Percentiles rank a stretch among this genome's conserved stretches.
Conservation (phyloP, 768 basidiomycete species). For the Mycena crocata region DNA sequence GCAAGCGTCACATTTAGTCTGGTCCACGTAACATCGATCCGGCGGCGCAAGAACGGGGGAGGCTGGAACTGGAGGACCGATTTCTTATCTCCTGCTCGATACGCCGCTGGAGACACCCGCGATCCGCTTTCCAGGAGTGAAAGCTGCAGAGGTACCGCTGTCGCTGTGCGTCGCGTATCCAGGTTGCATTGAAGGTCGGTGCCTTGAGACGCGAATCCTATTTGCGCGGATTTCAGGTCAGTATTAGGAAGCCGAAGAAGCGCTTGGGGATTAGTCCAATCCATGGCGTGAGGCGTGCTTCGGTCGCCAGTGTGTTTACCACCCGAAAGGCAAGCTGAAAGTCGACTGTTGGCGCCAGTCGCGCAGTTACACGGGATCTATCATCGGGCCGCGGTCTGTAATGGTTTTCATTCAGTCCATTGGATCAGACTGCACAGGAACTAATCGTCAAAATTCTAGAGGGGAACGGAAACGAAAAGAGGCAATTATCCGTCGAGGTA, state of each 20-base stretch:
- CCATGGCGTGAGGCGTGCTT: background rate
- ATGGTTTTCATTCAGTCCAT: no score
- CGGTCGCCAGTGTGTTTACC: no score
- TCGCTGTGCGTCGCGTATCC: background rate
- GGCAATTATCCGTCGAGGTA: constrained; percentile 22
- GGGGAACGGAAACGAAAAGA: background rate
- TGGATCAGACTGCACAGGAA: background rate
- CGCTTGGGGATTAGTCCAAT: background rate
- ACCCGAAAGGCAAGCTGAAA: no score
- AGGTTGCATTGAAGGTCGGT: no score
- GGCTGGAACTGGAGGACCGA: background rate
- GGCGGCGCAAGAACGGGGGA: background rate
- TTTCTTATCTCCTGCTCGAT: no score
- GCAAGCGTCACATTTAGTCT: constrained; percentile 5
- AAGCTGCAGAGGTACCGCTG: background rate
- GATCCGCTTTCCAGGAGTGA: constrained; percentile 7
- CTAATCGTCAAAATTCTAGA: background rate
- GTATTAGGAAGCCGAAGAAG: constrained; percentile 13
- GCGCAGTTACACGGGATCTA: background rate
- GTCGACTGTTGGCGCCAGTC: constrained; percentile 12
- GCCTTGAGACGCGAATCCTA: constrained; percentile 10
- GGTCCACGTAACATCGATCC: constrained; percentile 10
- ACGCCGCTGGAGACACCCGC: no score
- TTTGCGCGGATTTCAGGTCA: constrained; percentile 22
- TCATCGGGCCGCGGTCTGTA: no score